Evolutionary conservation across 352 stramenopile genomes (phyloP).

Genomic region (Phytopythium mirpurense): DNA sequence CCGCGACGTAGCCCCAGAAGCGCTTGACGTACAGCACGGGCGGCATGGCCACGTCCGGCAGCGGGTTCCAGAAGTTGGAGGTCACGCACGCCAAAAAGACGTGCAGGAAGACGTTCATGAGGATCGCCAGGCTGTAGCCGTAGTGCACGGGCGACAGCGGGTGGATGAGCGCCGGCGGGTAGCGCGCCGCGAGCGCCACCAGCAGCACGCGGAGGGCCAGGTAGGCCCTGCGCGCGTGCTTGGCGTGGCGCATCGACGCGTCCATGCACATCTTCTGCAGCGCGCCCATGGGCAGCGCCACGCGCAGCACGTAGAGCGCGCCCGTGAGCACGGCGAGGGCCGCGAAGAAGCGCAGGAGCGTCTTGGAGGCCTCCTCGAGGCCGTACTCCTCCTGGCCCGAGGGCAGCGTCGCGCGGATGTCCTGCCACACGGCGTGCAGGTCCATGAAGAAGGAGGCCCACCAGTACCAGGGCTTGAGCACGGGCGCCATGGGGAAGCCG

Average conservation of each 20-base stretch:
- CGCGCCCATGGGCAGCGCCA: slow-evolving; percentile 50
- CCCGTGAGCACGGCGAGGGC: slow-evolving; percentile 55
- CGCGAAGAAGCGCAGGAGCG: slow-evolving; percentile 46
- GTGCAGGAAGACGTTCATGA: slow-evolving; percentile 78
- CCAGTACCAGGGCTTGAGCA: slow-evolving; percentile 89
- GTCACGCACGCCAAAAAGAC: slow-evolving; percentile 71
- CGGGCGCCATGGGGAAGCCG: slow-evolving; percentile 82
- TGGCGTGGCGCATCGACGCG: slow-evolving; percentile 47
- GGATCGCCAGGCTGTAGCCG: slow-evolving; percentile 65
- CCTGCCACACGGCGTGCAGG: slow-evolving; percentile 78
- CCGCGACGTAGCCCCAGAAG: slow-evolving; percentile 68
- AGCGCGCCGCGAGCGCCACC: slow-evolving; percentile 46
- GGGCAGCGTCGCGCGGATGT: slow-evolving; percentile 73
- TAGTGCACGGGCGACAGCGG: slow-evolving; percentile 68
- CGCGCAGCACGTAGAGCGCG: slow-evolving; percentile 54
- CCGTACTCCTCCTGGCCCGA: slow-evolving; percentile 64
- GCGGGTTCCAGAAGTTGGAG: slow-evolving; percentile 74
- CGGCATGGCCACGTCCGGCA: slow-evolving; percentile 50
- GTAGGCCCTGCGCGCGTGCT: slow-evolving; percentile 39
- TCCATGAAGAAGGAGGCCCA: slow-evolving; percentile 81
- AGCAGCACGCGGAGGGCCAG: slow-evolving; percentile 52
- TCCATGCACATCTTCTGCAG: slow-evolving; percentile 61
- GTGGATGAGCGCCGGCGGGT: slow-evolving; percentile 59
- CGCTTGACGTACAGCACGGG: slow-evolving; percentile 60
- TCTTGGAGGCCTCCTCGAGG: slow-evolving; percentile 63